A percentile compares a stretch with the other conserved stretches of the same genome.
Conservation (phyloP, 2,329 filamentous ascomycete species). For the Whalleya microplaca region DNA sequence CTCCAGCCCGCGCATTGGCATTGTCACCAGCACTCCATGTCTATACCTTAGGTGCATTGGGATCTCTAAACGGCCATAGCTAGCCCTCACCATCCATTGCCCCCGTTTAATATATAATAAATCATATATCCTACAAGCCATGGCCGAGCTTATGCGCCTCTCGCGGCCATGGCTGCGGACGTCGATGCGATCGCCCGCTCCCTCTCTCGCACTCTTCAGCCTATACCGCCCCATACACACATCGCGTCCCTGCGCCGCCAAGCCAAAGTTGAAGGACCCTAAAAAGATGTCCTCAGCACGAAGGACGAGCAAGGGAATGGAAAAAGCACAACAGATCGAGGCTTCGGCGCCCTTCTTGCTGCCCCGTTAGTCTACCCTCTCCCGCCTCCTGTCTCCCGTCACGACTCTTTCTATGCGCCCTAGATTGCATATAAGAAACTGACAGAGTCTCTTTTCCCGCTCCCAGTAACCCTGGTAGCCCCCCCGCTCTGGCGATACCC, state of each 20-base stretch:
- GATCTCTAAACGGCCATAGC: no score
- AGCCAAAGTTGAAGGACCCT: no score
- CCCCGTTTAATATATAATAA: neutral
- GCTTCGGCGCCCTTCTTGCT: constrained; percentile 16
- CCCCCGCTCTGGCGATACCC: constrained; percentile 37
- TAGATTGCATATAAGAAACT: neutral
- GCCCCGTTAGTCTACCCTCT: constrained; percentile 24
- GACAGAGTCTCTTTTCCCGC: neutral
- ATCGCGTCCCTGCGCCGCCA: neutral
- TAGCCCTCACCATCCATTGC: neutral
- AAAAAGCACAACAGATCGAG: neutral
- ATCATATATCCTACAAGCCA: constrained; percentile 1
- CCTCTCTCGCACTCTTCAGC: constrained; percentile 10
- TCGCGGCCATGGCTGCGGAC: constrained; percentile 20
- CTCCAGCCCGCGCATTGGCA: no score
- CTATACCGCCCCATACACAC: constrained; percentile 18
- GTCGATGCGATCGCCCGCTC: constrained; percentile 1
- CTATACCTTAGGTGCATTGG: no score
- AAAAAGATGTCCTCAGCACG: no score
- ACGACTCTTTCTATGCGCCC: neutral
- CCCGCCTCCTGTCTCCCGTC: neutral
- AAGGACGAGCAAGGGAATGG: neutral
- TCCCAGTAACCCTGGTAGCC: constrained; percentile 32
- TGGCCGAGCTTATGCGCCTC: constrained; percentile 20
- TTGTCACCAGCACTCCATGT: no score